phyloP scores from a whole-genome alignment of 805 yeast species.

The Wickerhamiella galacta region DNA sequence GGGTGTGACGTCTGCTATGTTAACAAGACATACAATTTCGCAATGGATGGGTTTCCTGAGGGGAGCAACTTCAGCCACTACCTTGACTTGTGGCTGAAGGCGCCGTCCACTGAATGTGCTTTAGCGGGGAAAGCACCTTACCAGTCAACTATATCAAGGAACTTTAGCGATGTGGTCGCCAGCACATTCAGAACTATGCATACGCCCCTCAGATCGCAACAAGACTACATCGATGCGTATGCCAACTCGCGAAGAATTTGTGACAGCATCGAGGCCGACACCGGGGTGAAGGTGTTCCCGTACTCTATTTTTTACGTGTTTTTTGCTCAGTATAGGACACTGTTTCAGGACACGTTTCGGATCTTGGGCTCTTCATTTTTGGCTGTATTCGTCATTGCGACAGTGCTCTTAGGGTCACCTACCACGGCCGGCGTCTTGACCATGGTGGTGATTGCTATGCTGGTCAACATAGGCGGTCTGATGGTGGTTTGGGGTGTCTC shows the following conservation, averaged over 20 bases:
- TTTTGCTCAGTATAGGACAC: slow-evolving; percentile 71
- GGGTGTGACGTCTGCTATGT: slow-evolving; percentile 60
- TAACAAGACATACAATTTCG: slow-evolving; percentile 44
- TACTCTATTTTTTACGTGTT: slow-evolving; percentile 87
- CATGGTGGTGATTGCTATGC: slow-evolving; percentile 42
- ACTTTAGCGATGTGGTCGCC: slow-evolving; percentile 21
- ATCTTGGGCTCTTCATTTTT: slow-evolving; percentile 29
- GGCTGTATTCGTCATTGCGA: slow-evolving; percentile 25
- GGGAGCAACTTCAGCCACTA: slow-evolving; percentile 53
- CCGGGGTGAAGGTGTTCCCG: slow-evolving; percentile 53
- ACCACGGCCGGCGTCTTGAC: slow-evolving; percentile 41
- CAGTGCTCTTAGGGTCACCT: slow-evolving; percentile 49
- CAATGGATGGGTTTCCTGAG: slow-evolving; percentile 63
- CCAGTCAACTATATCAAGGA: slow-evolving; percentile 27
- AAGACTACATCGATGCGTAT: slow-evolving; percentile 69
- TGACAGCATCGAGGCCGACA: slow-evolving; percentile 26
- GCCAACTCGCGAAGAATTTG: slow-evolving; percentile 53
- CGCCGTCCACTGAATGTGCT: slow-evolving; percentile 74
- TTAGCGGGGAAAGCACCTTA: slow-evolving; percentile 93
- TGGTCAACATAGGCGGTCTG: slow-evolving; percentile 62
- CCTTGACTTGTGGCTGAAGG: slow-evolving; percentile 64
- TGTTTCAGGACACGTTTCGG: slow-evolving; percentile 35
- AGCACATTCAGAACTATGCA: slow-evolving; percentile 57
- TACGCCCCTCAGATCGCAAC: slow-evolving; percentile 60
- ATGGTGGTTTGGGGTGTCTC: slow-evolving; percentile 63